phyloP scores from a whole-genome alignment of 164 flowering plant species.

The Litsea cubeba region DNA sequence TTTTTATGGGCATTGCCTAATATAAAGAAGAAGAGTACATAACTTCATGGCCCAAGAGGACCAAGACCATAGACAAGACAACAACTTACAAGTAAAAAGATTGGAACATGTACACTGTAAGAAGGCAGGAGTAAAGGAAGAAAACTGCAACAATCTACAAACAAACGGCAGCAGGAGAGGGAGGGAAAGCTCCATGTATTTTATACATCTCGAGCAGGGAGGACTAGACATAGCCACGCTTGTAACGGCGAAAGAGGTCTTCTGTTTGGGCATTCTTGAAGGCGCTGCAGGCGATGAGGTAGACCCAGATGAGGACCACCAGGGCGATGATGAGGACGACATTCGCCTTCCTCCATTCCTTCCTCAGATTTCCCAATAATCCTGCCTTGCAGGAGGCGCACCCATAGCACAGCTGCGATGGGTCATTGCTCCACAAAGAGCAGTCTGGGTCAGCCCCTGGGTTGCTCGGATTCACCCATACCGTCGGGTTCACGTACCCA shows the following conservation, averaged over 20 bases:
- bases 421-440: constrained; percentile 79
- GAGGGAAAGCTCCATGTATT: too few relatives aligned
- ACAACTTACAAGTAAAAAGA: neutral
- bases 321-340: constrained; percentile 57
- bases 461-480: constrained; percentile 69
- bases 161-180: neutral
- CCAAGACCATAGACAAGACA: neutral
- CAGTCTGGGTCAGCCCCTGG: constrained; percentile 66
- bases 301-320: constrained; percentile 70
- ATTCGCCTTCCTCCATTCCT: constrained; percentile 88
- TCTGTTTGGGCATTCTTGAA: constrained; percentile 85
- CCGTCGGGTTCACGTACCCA: constrained; percentile 69
- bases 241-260: constrained; percentile 65
- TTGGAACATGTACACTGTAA: neutral
- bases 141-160: neutral
- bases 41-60: neutral
- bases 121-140: neutral
- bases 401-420: constrained; percentile 61
- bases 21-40: too few relatives aligned
- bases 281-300: constrained; percentile 84
- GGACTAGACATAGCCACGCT: constrained; percentile 31
- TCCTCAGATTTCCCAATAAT: constrained; percentile 67
- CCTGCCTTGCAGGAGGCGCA: constrained; percentile 91
- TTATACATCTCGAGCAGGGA: too few relatives aligned
- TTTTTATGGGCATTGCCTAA: too few relatives aligned